phyloP scores from a whole-genome alignment of 805 yeast species.

The Nadsonia fulvescens region DNA sequence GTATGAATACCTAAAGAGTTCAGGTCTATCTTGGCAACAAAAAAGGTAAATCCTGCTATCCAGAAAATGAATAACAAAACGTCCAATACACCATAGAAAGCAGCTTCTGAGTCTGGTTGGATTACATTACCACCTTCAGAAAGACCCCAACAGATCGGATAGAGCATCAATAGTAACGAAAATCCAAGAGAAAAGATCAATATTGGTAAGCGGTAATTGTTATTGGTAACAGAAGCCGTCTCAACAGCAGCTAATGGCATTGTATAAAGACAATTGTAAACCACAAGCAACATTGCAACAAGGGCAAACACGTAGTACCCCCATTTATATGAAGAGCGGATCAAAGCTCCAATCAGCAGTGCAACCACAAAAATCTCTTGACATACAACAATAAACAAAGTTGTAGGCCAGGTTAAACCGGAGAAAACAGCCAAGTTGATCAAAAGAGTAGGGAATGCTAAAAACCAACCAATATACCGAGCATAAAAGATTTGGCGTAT shows the following conservation, averaged over 20 bases:
- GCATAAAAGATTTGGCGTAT: constrained; percentile 38
- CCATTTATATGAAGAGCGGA: constrained; percentile 43
- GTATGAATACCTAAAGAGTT: constrained; percentile 11
- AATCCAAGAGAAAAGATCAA: constrained; percentile 7
- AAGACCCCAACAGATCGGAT: constrained; percentile 35
- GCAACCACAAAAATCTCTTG: constrained; percentile 33
- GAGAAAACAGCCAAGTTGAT: constrained; percentile 19
- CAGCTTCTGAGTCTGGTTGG: constrained; percentile 39
- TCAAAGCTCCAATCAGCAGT: constrained; percentile 37
- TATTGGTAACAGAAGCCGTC: constrained; percentile 2
- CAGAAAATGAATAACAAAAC: constrained; percentile 23
- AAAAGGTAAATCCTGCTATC: constrained; percentile 10
- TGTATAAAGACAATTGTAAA: constrained; percentile 10
- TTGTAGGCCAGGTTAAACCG: constrained; percentile 18
- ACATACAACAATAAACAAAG: constrained; percentile 19
- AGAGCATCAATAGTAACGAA: constrained; percentile 29
- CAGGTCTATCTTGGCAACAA: constrained; percentile 10
- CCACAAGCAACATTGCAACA: constrained; percentile 21
- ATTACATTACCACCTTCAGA: constrained; percentile 48
- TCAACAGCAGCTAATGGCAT: constrained; percentile 9
- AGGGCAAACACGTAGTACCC: constrained; percentile 46
- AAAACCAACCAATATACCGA: constrained; percentile 39
- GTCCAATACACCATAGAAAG: constrained; percentile 43
- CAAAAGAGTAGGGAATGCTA: constrained; percentile 30
- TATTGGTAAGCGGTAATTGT: neutral